Evolutionary conservation across 192 early-diverging fungal genomes (phyloP).

Genomic region (Pilobolus umbonatus): DNA sequence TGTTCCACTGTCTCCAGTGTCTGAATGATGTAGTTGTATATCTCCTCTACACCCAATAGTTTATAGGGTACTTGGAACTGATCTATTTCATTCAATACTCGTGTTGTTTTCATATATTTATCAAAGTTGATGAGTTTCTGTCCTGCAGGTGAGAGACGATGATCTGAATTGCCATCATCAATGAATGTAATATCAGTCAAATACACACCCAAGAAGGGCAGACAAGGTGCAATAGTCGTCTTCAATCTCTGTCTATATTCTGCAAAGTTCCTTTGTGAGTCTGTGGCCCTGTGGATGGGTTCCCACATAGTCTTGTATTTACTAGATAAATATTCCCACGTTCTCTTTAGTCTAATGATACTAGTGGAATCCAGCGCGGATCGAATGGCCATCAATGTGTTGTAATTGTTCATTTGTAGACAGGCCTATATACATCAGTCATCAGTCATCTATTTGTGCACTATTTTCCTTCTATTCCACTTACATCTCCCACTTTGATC

Average conservation of each 20-base stretch:
- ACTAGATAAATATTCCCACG: conserved; percentile 49
- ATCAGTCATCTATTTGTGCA: neutral
- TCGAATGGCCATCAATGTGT: conserved; percentile 75
- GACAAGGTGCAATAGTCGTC: conserved; percentile 53
- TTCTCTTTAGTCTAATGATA: conserved; percentile 65
- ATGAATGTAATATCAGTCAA: conserved; percentile 82
- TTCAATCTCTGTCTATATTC: conserved; percentile 45
- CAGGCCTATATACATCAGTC: too few species aligned
- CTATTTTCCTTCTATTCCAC: conserved; percentile 9
- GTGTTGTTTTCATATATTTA: conserved; percentile 60
- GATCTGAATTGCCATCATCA: conserved; percentile 77
- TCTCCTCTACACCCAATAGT: conserved; percentile 62
- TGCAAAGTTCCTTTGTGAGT: conserved; percentile 63
- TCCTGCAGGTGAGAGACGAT: conserved; percentile 21
- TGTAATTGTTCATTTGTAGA: conserved; percentile 59
- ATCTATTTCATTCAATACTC: conserved; percentile 66
- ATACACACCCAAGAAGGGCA: conserved; percentile 79
- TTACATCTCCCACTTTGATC: conserved; percentile 68
- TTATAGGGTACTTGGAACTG: conserved; percentile 71
- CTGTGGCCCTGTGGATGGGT: conserved; percentile 50
- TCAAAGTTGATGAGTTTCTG: conserved; percentile 74
- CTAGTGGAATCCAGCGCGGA: conserved; percentile 70
- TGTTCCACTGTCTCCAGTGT: conserved; percentile 52
- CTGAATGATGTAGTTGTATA: conserved; percentile 62
- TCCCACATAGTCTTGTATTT: conserved; percentile 65